Conservation (phyloP, 1,284 basidiomycete genomes). For the Golubevia pallescens region DNA sequence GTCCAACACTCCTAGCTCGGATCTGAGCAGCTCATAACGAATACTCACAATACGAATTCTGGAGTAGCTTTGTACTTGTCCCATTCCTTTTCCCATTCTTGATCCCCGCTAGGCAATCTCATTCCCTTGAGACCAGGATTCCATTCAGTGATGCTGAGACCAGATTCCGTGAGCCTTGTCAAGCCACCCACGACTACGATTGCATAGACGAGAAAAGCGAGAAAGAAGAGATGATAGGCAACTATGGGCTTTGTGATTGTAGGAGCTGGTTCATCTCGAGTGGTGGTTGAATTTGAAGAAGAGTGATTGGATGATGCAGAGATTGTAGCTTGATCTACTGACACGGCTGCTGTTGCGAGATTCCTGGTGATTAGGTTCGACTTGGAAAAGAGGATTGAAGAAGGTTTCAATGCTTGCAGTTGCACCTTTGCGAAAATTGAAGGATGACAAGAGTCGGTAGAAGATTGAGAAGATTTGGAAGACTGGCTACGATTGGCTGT, state of each 20-base stretch:
- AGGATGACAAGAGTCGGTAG: too few species aligned
- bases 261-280: background rate
- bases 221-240: slow-evolving; percentile 38
- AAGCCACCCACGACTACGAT: slow-evolving; percentile 62
- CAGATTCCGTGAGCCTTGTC: slow-evolving; percentile 62
- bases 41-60: slow-evolving; percentile 41
- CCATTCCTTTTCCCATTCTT: slow-evolving; percentile 57
- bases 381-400: too few species aligned
- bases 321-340: background rate
- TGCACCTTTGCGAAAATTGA: too few species aligned
- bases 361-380: background rate
- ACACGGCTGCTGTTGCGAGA: background rate
- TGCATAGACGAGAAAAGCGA: slow-evolving; percentile 55
- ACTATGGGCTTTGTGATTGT: slow-evolving; percentile 34
- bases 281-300: background rate
- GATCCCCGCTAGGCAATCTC: slow-evolving; percentile 38
- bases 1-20: too few species aligned
- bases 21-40: too few species aligned
- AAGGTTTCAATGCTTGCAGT: too few species aligned
- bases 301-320: background rate
- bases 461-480: too few species aligned
- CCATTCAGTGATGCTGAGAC: slow-evolving; percentile 63
- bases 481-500: too few species aligned
- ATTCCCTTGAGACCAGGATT: slow-evolving; percentile 62
- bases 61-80: slow-evolving; percentile 62